These are phyloP conservation scores for Sugiyamaella valdiviana DNA, from an alignment of 805 yeast genomes.

Conservation along the genomic window DNA sequence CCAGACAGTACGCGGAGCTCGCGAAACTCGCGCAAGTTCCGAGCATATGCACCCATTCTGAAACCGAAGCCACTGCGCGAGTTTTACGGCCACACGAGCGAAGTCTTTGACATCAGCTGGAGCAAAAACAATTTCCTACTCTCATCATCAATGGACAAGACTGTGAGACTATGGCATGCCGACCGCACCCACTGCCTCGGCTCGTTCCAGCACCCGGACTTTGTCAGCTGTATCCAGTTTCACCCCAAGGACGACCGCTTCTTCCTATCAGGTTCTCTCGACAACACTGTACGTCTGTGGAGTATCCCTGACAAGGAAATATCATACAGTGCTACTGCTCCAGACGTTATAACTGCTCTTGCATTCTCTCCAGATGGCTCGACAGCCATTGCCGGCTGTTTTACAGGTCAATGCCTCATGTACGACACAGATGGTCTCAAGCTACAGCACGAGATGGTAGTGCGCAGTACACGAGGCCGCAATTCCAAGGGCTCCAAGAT, in stretches of 20 bases:
- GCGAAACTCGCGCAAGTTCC: constrained; percentile 4
- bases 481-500: constrained; percentile 49
- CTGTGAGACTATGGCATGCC: constrained; percentile 80
- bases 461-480: constrained; percentile 28
- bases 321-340: constrained; percentile 53
- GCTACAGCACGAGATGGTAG: constrained; percentile 43
- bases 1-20: not conserved
- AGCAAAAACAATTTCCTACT: constrained; percentile 75
- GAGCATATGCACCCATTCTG: constrained; percentile 68
- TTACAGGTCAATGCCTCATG: constrained; percentile 59
- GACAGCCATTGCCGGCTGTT: constrained; percentile 65
- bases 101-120: constrained; percentile 79
- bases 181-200: constrained; percentile 58
- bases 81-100: constrained; percentile 61
- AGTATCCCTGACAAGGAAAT: constrained; percentile 69
- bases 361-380: constrained; percentile 61
- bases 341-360: constrained; percentile 67
- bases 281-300: constrained; percentile 73
- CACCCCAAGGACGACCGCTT: constrained; percentile 86
- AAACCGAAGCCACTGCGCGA: constrained; percentile 55
- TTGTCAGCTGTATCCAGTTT: constrained; percentile 72
- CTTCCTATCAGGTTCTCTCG: constrained; percentile 75
- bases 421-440: constrained; percentile 60
- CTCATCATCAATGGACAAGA: constrained; percentile 77
- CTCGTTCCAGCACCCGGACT: constrained; percentile 66